Base-by-base conservation (phyloP, 371 early-diverging fungal species). In the Mucor velutinosus region DNA sequence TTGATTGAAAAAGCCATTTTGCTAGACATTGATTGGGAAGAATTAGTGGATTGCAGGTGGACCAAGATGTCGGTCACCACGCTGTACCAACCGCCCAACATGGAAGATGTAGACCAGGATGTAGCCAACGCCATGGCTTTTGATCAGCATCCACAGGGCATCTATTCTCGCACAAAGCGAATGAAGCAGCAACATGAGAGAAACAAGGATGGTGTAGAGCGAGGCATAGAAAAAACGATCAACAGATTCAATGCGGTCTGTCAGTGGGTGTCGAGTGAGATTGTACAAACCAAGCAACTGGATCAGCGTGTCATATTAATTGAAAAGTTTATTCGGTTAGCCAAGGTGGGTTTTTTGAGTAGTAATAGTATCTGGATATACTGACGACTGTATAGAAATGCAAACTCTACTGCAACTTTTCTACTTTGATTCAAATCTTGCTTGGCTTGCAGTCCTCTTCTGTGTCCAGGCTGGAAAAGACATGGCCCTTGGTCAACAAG, bases 281-380 rank as follows among this genome's bases (percentile, higher is more conserved):
- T 93, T 47, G 78, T 91, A 17, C 75, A 80, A 45, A 84, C 89
- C 10, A 78, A 69, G 1, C 73, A 80, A 15, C 27, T 86, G 30
- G 85, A 89, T 7, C 73, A 80, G 45, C 80, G 92, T 19, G 90
- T 80, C n/a, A 79, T 75, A 23, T 81, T 91, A 11, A 81, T 92
- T 15, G 92, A 92, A 69, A 90, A 88, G 65, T 87, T 90, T 41
- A 93, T 93, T 61, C 85, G 90, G 30, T 73, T 93, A 21, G 92
- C 92, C 3, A 86, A 87, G 73, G 89, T 86, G 79, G 51, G 57
- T 29, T 53, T 53, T 49, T 11, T 25, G 7, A 27, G 19, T 47
- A 39, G 3, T 30, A 32, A 30, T 19, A 53, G 30, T 30, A 30
- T 30, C 5, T 45, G 23, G 37, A 21, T 57, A 29, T 10, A 21